Percentiles rank a stretch among this genome's conserved stretches.
phyloP scores from a whole-genome alignment of 108 stramenopile genomes.

The Nitzschia sp. region DNA sequence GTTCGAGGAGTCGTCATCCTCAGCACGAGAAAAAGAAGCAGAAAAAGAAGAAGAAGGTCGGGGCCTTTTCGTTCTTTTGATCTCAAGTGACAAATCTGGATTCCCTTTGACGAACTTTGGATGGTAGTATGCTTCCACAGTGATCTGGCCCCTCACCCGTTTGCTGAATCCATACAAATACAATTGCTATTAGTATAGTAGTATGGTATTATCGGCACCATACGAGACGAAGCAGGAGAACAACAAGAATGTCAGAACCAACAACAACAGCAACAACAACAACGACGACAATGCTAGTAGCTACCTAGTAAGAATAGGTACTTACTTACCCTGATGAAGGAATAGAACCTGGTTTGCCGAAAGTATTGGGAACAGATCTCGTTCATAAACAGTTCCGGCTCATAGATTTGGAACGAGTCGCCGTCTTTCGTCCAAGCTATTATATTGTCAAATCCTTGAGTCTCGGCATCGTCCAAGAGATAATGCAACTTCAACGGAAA shows the following conservation, averaged over 20 bases:
- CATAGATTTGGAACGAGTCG: constrained; percentile 42
- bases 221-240: too few relatives aligned
- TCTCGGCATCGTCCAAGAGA: constrained; percentile 4
- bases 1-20: too few relatives aligned
- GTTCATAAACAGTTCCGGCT: constrained; percentile 37
- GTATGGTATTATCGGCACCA: too few relatives aligned
- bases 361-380: constrained; percentile 51
- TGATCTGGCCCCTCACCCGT: neutral
- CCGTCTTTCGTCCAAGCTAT: constrained; percentile 54
- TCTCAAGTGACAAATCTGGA: neutral
- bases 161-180: neutral
- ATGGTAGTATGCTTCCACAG: neutral
- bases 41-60: too few relatives aligned
- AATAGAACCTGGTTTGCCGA: constrained; percentile 40
- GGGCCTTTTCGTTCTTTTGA: neutral
- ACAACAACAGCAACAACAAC: too few relatives aligned
- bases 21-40: too few relatives aligned
- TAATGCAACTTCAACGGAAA: constrained; percentile 23
- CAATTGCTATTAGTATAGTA: neutral
- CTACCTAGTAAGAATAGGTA: neutral
- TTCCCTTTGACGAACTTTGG: neutral
- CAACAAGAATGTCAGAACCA: too few relatives aligned
- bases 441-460: constrained; percentile 16
- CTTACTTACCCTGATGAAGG: constrained; percentile 27
- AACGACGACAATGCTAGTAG: neutral